Percentiles rank a stretch among this genome's conserved stretches.
Evolutionary conservation across 75 land plant species (phyloP).

Genomic region (Cryptomeria japonica): DNA sequence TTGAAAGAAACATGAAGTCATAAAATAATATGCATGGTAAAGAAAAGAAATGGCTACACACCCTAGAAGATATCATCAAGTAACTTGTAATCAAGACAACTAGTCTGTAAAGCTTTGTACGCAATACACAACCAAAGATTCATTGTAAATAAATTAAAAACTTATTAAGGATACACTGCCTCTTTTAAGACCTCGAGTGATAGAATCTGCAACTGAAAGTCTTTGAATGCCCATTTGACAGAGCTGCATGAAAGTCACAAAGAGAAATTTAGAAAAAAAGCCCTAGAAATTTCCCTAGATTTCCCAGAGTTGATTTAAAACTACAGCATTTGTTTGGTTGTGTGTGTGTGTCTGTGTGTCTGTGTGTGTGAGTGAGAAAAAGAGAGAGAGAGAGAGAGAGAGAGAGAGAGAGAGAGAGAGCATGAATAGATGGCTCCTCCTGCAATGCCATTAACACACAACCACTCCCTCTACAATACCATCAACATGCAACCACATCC

Average conservation of each 20-base stretch:
- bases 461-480: too few relatives aligned
- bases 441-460: too few relatives aligned
- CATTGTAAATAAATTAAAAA: conserved; percentile 1
- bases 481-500: too few relatives aligned
- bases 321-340: neutral
- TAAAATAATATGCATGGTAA: neutral
- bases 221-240: conserved; percentile 16
- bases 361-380: too few relatives aligned
- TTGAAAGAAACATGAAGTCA: neutral
- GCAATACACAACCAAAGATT: neutral
- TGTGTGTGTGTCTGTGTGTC: too few relatives aligned
- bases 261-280: neutral
- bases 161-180: conserved; percentile 85
- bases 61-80: neutral
- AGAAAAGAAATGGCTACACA: neutral
- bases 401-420: neutral
- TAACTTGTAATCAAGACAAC: neutral
- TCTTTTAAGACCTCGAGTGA: conserved; percentile 88
- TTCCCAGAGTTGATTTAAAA: neutral
- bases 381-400: too few relatives aligned
- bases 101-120: neutral
- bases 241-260: conserved; percentile 29
- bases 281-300: neutral
- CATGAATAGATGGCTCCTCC: too few relatives aligned
- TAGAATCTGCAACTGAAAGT: conserved; percentile 81